Base-by-base conservation (phyloP, 108 stramenopile species). In the Skeletonema grethae region DNA sequence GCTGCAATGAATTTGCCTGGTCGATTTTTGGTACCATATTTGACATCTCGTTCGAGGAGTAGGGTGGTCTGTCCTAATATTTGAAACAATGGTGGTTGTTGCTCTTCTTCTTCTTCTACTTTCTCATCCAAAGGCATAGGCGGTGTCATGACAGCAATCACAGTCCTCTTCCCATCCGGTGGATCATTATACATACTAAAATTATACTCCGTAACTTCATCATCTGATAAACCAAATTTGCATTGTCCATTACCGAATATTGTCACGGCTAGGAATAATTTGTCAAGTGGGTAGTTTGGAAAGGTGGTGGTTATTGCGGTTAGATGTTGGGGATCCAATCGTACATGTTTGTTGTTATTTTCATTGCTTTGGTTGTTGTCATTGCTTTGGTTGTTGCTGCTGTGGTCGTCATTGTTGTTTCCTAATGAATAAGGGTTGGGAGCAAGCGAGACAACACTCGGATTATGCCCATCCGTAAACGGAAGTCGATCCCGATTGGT, bases 381-480 rank as follows among this genome's bases (percentile, higher is more conserved):
- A 11, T 13, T 20, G 46, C 7, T 36, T 36, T n/a, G n/a, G n/a
- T n/a, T n/a, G n/a, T n/a, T n/a, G n/a, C n/a, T n/a, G n/a, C n/a
- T n/a, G n/a, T n/a, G n/a, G n/a, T 69, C 12, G 2, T 25, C 39
- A 29, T 0, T n/a, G 57, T 8, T 18, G 4, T 0, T 22, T 6
- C 59, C 7, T 31, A 11, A 5, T 31, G 0, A 7, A 28, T 77
- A 61, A 34, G 61, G 70, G 32, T 75, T 59, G 53, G 81, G 64
- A 28, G 76, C 32, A 11, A 95, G 31, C 8, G 81, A 82, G 15
- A 95, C 31, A 15, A 95, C 62, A 61, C 81, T 83, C 2, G 94
- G 94, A 84, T 95, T 95, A 58, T 90, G 90, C 1, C 94, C 94
- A 80, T 95, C 94, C 20, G 89, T 88, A 73, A 95, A 95, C 13